phyloP scores from a whole-genome alignment of 805 yeast species.

The Saitoella complicata region DNA sequence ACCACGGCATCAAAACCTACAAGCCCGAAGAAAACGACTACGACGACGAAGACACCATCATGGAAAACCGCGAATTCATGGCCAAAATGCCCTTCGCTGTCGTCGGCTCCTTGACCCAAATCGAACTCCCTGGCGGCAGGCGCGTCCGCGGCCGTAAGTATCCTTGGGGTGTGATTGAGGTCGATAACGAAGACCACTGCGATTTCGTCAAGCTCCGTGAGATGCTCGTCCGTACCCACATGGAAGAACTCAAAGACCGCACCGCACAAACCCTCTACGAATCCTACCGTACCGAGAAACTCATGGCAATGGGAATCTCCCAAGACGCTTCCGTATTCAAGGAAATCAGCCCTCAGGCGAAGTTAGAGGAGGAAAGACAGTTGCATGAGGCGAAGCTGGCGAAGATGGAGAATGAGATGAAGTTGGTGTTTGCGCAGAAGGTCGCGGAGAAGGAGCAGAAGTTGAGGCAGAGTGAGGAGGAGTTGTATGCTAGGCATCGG shows the following conservation, averaged over 20 bases:
- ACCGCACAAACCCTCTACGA: conserved; percentile 68
- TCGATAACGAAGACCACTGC: conserved; percentile 61
- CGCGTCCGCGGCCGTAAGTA: conserved; percentile 77
- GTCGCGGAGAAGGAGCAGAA: conserved; percentile 94
- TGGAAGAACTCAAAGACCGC: conserved; percentile 61
- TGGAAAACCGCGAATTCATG: conserved; percentile 48
- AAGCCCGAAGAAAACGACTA: conserved; percentile 60
- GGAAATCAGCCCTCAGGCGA: conserved; percentile 80
- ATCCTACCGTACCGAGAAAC: conserved; percentile 72
- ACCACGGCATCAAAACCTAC: conserved; percentile 61
- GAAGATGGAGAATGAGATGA: conserved; percentile 93
- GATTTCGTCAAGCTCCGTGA: conserved; percentile 55
- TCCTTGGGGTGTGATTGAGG: conserved; percentile 95
- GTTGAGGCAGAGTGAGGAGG: conserved; percentile 91
- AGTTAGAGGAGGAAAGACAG: conserved; percentile 85
- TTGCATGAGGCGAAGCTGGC: conserved; percentile 87
- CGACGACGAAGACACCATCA: conserved; percentile 70
- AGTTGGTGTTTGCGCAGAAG: conserved; percentile 87
- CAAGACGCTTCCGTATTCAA: conserved; percentile 89
- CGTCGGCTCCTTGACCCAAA: conserved; percentile 74
- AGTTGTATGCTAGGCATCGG: conserved; percentile 83
- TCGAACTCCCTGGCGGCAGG: conserved; percentile 54
- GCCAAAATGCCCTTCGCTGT: conserved; percentile 78
- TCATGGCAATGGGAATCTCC: conserved; percentile 64
- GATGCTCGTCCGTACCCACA: conserved; percentile 47